phyloP scores from a whole-genome alignment of 352 stramenopile species.

The Peronospora belbahrii region DNA sequence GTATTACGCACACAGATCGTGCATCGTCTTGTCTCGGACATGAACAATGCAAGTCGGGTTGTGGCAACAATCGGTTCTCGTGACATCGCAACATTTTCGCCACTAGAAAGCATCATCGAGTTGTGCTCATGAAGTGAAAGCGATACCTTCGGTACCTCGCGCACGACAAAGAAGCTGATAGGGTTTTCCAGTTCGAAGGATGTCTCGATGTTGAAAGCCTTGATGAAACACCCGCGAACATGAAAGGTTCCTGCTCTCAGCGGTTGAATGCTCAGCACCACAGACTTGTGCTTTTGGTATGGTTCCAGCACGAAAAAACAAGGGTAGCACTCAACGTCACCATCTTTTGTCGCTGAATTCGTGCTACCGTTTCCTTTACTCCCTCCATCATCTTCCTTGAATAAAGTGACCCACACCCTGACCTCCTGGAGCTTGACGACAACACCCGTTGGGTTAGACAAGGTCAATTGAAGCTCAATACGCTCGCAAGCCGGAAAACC shows the following conservation, averaged over 20 bases:
- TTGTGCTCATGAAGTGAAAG: constrained; percentile 44
- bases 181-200: constrained; percentile 32
- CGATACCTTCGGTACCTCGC: constrained; percentile 35
- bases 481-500: constrained; percentile 48
- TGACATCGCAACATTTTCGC: background rate
- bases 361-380: background rate
- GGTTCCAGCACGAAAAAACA: constrained; percentile 37
- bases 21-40: constrained; percentile 52
- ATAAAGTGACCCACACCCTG: constrained; percentile 37
- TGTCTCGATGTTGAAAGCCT: constrained; percentile 51
- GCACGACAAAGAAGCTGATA: constrained; percentile 34
- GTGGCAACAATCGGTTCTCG: constrained; percentile 5
- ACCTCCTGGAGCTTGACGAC: constrained; percentile 53
- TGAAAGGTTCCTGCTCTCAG: constrained; percentile 33
- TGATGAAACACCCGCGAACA: constrained; percentile 55
- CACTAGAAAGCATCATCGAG: constrained; percentile 16
- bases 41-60: constrained; percentile 52
- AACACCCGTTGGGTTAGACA: constrained; percentile 70
- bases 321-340: constrained; percentile 50
- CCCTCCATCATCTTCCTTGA: constrained; percentile 1
- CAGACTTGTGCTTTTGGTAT: constrained; percentile 43
- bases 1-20: constrained; percentile 46
- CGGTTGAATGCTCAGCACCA: constrained; percentile 43
- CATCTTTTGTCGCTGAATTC: background rate
- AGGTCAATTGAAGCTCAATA: constrained; percentile 43